These are phyloP conservation scores for Dalbergia oliveri DNA, from an alignment of 306 rosid genomes.

Conservation along the genomic window DNA sequence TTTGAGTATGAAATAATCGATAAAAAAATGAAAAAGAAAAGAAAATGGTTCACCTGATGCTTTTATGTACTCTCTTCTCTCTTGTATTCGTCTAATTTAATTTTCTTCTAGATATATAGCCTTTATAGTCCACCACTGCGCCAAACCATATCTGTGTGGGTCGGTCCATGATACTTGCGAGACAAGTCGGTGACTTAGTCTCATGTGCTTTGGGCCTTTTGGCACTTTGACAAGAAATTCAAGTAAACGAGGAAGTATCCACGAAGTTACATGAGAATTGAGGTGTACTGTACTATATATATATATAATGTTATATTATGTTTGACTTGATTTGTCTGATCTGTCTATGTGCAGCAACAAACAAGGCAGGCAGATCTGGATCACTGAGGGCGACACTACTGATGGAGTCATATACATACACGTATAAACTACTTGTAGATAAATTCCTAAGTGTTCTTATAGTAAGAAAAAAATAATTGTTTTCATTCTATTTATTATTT, in stretches of 20 bases:
- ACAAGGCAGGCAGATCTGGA: constrained; percentile 39
- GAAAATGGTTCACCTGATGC: no score
- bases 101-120: not conserved
- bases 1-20: no score
- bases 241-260: constrained; percentile 29
- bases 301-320: not conserved
- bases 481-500: no score
- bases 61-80: no score
- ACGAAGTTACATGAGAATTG: constrained; percentile 40
- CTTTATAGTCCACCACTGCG: constrained; percentile 15
- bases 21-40: no score
- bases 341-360: constrained; percentile 31
- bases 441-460: no score
- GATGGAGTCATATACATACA: constrained; percentile 9
- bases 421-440: no score
- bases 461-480: no score
- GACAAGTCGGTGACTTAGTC: constrained; percentile 59
- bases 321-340: constrained; percentile 47
- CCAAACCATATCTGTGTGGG: constrained; percentile 36
- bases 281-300: not conserved
- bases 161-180: constrained; percentile 51
- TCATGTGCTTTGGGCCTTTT: constrained; percentile 34
- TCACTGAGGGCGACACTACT: constrained; percentile 11
- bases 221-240: constrained; percentile 24
- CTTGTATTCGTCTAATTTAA: not conserved